Evolutionary conservation across 805 yeast genomes (phyloP), one percentile per base, ranked within the genome.

Genomic region (Candida loeiensis): DNA sequence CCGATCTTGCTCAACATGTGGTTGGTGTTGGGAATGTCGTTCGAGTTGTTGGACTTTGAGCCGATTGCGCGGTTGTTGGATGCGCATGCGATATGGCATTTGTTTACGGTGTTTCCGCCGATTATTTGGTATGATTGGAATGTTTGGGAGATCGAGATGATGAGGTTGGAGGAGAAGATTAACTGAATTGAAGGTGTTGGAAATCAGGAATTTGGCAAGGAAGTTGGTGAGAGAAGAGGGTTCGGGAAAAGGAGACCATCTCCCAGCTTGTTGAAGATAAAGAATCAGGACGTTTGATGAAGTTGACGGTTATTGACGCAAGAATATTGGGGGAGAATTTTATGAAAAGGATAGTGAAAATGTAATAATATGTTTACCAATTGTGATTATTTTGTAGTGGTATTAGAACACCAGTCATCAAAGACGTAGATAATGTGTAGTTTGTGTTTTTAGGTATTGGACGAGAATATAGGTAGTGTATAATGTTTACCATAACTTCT

Each of bases 71-170:
- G 57, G 35, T 71, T 85, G 28, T 51, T 93, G 0, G 99, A 93
- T 63, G 95, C 96, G 0, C 99, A 93, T 61, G 79, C 96, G 0
- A 54, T 91, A 28, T 93, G 99, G 99, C 99, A 93, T 58, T 71
- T 85, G 19, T 77, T 86, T 15, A 93, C 99, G 0, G 80, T 90
- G 2, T 59, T 87, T 54, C 98, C 98, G 0, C 79, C 91, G 0
- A 64, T 77, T 43, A 74, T 76, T 45, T 77, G 95, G 78, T 90
- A 84, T 58, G 76, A 74, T 30, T 84, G 74, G 74, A 66, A 64
- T 40, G 56, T 69, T 14, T 69, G 74, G 74, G 74, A 69, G 38
- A 43, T 69, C 27, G 74, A 69, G 44, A 40, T 63, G 45, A 45
- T 41, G 28, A 46, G 44, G 29, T 15, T 43, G 4, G 39, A 36